Base-by-base conservation (phyloP, 192 early-diverging fungal species). In the Entomortierella lignicola region DNA sequence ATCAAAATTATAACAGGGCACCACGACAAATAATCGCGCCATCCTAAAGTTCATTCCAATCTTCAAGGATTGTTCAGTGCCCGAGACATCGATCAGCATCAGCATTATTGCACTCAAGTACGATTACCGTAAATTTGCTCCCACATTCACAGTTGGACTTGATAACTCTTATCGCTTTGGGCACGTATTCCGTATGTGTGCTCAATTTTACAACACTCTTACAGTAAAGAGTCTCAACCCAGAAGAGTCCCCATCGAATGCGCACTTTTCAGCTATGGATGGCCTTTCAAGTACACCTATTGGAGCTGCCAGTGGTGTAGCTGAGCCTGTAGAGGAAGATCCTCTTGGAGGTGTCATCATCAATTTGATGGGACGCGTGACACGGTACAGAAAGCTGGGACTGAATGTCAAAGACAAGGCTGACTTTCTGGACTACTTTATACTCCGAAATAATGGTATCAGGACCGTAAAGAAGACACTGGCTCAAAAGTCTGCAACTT, bases 1-100 rank as follows among this genome's bases (percentile, higher is more conserved):
- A 37, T 37, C 44, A 20, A 47, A 20, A 47, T 47, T 6, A 10
- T 27, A 7, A 44, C 20, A 90, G 89, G 91, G 89, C 44, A 94
- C 95, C 0, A 96, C 95, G 12, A 90, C 90, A 26, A 97, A 97
- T 77, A 94, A 94, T n/a, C 83, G 92, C 7, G 95, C 94, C 8
- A 75, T 97, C 27, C 82, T 97, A 11, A 91, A 93, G 68, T 88
- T 95, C 32, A 66, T 88, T 25, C 91, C 92, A 5, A 77, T 95
- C 21, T 95, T 96, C 70, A 86, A 89, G 47, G 82, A 85, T 8
- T 81, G 80, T 23, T 75, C 72, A n/a, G 72, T 87, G 26, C 81
- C 85, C 29, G 90, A 94, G 63, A 82, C 87, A 7, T 84, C 88
- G 37, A 60, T 87, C 12, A 25, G 60, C 11, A 74, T 97, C 47